Evolutionary conservation across 305 asterid genomes (phyloP), one percentile per base, ranked within the genome.

Genomic region (Fraxinus greggii): DNA sequence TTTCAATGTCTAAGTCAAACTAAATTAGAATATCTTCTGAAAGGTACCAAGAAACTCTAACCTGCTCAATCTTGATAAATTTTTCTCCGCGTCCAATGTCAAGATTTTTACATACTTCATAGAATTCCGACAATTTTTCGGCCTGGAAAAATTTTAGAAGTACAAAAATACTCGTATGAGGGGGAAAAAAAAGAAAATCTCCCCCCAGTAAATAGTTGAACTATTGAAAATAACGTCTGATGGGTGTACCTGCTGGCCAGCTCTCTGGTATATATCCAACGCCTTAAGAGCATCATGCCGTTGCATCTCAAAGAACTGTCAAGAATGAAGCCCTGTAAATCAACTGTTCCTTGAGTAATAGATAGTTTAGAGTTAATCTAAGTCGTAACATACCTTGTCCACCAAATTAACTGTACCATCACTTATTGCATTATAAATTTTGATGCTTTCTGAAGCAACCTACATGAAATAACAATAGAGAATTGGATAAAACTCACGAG

Each of bases 301-400:
- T 93, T 94, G 97, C 99, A 97, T 97, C 95, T 97, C 98, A 84
- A 97, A 97, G 89, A 97, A 97, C 99, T 97, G 88, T 67, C 32
- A 78, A 65, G 83, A 79, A 82, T 21, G 29, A 83, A 82, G 74
- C 61, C 65, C 6, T 0, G n/a, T 82, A n/a, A 85, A 82, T 80
- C 19, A 65, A 26, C 45, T 67, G 19, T 81, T 51, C 83, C 6
- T 8, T 29, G n/a, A 45, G 77, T 7, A 56, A n/a, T 31, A 67
- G 56, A 63, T 36, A 63, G 19, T 29, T 73, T 63, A 21, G 63
- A 63, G 77, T 8, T 19, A 79, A 23, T 48, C 54, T 65, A 86
- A 48, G 87, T 79, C 65, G 40, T 54, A 36, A 31, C 79, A 75
- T 86, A 97, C 98, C 98, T 97, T 97, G 91, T 97, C 99, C 75